Base-by-base conservation (phyloP, 2,329 filamentous ascomycete genomes). In the Pezicula carpinea region DNA sequence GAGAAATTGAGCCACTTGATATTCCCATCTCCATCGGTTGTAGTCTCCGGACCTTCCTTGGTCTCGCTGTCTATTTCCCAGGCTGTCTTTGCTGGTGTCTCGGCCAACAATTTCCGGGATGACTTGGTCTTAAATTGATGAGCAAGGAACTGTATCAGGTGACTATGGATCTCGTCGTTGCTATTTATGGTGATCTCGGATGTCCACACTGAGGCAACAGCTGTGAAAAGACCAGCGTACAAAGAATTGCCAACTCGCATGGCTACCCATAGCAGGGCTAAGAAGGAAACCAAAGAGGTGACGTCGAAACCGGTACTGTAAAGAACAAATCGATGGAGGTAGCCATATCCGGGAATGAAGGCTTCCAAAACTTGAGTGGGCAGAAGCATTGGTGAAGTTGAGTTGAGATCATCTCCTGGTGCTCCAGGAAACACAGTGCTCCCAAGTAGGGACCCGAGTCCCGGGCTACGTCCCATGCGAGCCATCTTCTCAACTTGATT, bases 121-220 rank as follows among this genome's bases (percentile, higher is more conserved):
- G 72, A 72, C 26, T 68, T 68, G 50, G 79, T 72, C 18, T 66
- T 68, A 8, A 74, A 73, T 57, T 82, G 75, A 34, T 70, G 61
- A 0, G 75, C 74, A 6, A 83, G 69, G 68, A 76, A 84, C 44
- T 74, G 71, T 68, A 83, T 80, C 41, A 84, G 56, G 44, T 83
- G 75, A 3, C 60, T 43, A 56, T 81, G 82, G 22, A 83, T 80
- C 45, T 77, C 73, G 55, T 85, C 80, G 36, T 69, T 70, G 49
- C 73, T 75, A 48, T 66, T 70, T 40, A 85, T 68, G 43, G 73
- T 72, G 46, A 84, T 69, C 51, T 68, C 71, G 43, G 73, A 71
- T 62, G 73, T 76, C 46, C 79, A 67, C 52, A 79, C 67, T 6
- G 63, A 60, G n/a, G 64, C 63, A 22, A 77, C 51, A 14, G 76